phyloP scores from a whole-genome alignment of 345 rosid genomes.

The Eucalyptus tenuipes region DNA sequence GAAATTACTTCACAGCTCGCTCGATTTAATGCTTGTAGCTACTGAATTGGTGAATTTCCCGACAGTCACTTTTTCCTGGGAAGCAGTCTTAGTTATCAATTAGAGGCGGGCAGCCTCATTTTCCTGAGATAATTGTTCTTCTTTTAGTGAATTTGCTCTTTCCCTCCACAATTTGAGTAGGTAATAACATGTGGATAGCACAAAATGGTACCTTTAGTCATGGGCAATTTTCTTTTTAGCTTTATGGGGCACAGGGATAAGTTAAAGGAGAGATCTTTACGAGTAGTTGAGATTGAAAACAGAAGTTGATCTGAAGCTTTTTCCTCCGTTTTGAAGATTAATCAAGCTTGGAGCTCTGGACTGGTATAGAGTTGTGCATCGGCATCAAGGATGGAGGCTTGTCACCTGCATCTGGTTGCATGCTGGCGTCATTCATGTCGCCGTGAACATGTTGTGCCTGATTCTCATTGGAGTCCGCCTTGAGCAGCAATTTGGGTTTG shows the following conservation, averaged over 20 bases:
- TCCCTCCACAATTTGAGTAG: neutral
- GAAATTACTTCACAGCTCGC: neutral
- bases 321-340: constrained; percentile 36
- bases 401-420: constrained; percentile 90
- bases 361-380: constrained; percentile 49
- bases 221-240: neutral
- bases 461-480: constrained; percentile 85
- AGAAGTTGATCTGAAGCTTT: neutral
- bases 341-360: constrained; percentile 70
- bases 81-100: neutral
- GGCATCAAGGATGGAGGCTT: constrained; percentile 85
- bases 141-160: neutral
- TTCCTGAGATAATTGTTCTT: neutral
- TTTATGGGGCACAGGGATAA: neutral
- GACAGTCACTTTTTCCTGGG: neutral
- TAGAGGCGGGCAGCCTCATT: neutral
- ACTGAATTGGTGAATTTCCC: neutral
- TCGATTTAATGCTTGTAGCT: neutral
- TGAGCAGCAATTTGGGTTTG: constrained; percentile 91
- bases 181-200: neutral
- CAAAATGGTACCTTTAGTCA: neutral
- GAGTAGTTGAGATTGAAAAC: neutral
- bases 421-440: constrained; percentile 80
- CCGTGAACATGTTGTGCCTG: constrained; percentile 72
- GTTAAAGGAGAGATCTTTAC: neutral